Conservation (phyloP, 1,139 yeast genomes). For the Blastobotrys arbuscula region DNA sequence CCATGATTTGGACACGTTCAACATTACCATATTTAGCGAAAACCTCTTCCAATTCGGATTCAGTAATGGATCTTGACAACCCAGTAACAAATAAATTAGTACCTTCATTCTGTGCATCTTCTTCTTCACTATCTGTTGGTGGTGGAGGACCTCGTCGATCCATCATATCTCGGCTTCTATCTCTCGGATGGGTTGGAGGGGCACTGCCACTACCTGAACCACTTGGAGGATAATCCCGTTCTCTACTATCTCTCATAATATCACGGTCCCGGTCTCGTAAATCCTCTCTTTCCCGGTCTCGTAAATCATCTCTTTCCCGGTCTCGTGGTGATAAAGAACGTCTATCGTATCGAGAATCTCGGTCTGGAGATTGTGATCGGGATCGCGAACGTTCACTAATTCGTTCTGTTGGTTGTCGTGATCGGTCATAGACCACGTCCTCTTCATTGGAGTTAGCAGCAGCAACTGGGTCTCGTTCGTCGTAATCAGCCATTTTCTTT, state of each 20-base stretch:
- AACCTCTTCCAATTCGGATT: slow-evolving; percentile 31
- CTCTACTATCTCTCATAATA: not conserved
- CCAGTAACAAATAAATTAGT: slow-evolving; percentile 39
- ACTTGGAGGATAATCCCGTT: slow-evolving; percentile 6
- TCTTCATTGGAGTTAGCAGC: not conserved
- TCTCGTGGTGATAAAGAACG: slow-evolving; percentile 26
- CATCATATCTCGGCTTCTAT: slow-evolving; percentile 4
- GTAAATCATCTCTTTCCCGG: slow-evolving; percentile 11
- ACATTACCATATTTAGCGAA: slow-evolving; percentile 34
- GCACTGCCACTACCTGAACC: not conserved
- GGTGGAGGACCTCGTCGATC: slow-evolving; percentile 2
- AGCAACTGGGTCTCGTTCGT: slow-evolving; percentile 11
- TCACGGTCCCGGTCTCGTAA: slow-evolving; percentile 7
- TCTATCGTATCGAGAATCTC: slow-evolving; percentile 21
- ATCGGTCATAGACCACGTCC: not conserved
- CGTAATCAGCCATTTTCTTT: slow-evolving; percentile 18
- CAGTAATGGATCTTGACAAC: slow-evolving; percentile 31
- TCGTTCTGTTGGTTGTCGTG: not conserved
- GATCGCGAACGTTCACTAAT: slow-evolving; percentile 4
- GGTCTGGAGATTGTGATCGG: slow-evolving; percentile 5
- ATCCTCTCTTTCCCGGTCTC: slow-evolving; percentile 11
- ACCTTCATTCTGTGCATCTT: slow-evolving; percentile 33
- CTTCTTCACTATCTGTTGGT: slow-evolving; percentile 16
- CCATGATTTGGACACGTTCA: slow-evolving; percentile 35
- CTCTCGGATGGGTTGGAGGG: slow-evolving; percentile 5